Base-by-base conservation (phyloP, 2,329 filamentous ascomycete genomes). In the Aspergillus sp. region DNA sequence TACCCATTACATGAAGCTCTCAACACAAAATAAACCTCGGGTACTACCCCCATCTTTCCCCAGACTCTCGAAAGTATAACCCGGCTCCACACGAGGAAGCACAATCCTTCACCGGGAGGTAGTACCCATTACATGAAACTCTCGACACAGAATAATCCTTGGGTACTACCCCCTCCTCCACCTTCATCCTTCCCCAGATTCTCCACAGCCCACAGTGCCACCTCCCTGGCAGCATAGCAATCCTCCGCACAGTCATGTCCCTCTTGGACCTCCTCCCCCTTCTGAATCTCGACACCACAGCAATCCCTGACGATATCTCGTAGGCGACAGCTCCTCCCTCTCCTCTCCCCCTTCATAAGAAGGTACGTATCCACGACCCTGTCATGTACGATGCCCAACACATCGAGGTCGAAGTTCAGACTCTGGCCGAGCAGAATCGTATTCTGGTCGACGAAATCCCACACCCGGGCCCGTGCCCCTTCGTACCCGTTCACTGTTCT, bases 191-290 rank as follows among this genome's bases (percentile, higher is more conserved):
- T 17, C 6, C 23, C n/a, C 5, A 17, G n/a, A n/a, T 52, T 44
- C 6, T 23, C n/a, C 23, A 17, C n/a, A 21, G 48, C 47, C 49
- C 48, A 58, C 2, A 58, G 7, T 1, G 53, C 8, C n/a, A 53
- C 38, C 19, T 58, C 56, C 2, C 56, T 10, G 2, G 56, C 15
- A 1, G 38, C 56, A 58, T 47, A 53, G 1, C 39, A 25, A n/a
- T 58, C 56, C 13, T 58, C 56, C 4, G 36, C 8, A 27, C 56
- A 58, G 5, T 53, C 36, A 47, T 58, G 56, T 1, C 56, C 56
- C 10, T 13, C 11, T 13, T 36, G 7, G 8, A 21, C 0, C 15
- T 21, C 19, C 3, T 23, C 42, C 2, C 48, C 55, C 1, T 7
- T 32, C 56, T 58, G 56, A 8, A 58, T 53, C 17, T 47, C 19